These are phyloP conservation scores for Yamadazyma ubonensis DNA, from an alignment of 805 yeast genomes.

Conservation along the genomic window DNA sequence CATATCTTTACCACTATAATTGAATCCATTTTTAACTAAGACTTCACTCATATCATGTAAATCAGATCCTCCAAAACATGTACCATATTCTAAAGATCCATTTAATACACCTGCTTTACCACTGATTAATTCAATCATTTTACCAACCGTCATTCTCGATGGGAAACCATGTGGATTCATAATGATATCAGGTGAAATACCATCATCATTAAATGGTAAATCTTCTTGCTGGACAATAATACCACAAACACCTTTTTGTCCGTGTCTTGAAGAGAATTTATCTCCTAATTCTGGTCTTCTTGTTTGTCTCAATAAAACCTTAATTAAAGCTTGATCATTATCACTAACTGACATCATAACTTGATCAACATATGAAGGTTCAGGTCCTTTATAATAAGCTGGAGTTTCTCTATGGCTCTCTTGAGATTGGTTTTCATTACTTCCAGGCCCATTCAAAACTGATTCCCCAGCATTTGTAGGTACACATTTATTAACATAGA, in stretches of 20 bases:
- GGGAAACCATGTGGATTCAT: slow-evolving; percentile 99
- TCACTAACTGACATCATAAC: slow-evolving; percentile 97
- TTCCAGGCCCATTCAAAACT: slow-evolving; percentile 33
- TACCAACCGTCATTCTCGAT: slow-evolving; percentile 99
- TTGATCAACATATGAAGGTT: slow-evolving; percentile 92
- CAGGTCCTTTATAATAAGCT: slow-evolving; percentile 89
- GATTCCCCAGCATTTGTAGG: slow-evolving; percentile 82
- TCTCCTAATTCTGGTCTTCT: slow-evolving; percentile 98
- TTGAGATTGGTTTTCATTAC: slow-evolving; percentile 25
- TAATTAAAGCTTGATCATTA: slow-evolving; percentile 90
- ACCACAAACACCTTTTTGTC: slow-evolving; percentile 99
- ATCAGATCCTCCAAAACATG: slow-evolving; percentile 98
- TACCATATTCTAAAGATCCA: slow-evolving; percentile 91
- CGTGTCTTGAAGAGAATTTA: slow-evolving; percentile 95
- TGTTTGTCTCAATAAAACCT: slow-evolving; percentile 89
- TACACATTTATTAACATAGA: slow-evolving; percentile 87
- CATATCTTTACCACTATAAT: slow-evolving; percentile 97
- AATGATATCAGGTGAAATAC: slow-evolving; percentile 90
- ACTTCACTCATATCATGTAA: slow-evolving; percentile 92
- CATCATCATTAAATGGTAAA: slow-evolving; percentile 91
- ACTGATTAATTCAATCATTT: slow-evolving; percentile 92
- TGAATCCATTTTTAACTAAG: slow-evolving; percentile 86
- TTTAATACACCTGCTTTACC: slow-evolving; percentile 97
- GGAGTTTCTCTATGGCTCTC: slow-evolving; percentile 87
- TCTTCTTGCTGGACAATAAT: slow-evolving; percentile 96